Conservation (phyloP, 2,329 filamentous ascomycete genomes). For the Pseudopyricularia javanii region DNA sequence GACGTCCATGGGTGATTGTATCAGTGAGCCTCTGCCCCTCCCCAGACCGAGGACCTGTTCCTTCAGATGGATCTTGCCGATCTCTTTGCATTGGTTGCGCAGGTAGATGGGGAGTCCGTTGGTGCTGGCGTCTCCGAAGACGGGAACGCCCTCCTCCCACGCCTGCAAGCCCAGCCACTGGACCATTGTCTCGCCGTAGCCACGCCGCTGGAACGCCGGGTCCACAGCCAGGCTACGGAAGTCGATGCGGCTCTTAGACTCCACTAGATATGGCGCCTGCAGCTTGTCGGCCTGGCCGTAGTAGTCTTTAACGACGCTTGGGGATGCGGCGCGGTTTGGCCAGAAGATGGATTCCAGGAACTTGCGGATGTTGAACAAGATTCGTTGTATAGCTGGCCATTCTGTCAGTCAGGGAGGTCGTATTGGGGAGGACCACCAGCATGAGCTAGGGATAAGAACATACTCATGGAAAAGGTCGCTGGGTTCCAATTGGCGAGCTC, state of each 20-base stretch:
- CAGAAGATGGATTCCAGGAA: neutral
- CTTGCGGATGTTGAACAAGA: neutral
- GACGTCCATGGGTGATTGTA: too few relatives aligned
- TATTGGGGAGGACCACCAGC: too few relatives aligned
- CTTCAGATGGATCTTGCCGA: neutral
- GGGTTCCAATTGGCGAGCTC: neutral
- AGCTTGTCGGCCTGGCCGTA: neutral
- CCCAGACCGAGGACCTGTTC: neutral
- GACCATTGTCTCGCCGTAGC: neutral
- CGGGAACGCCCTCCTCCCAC: neutral
- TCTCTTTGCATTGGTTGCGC: neutral
- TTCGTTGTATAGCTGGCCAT: neutral
- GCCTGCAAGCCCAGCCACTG: neutral
- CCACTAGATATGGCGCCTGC: neutral
- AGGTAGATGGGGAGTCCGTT: neutral
- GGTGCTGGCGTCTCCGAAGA: neutral
- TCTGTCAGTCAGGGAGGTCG: too few relatives aligned
- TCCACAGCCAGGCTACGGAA: neutral
- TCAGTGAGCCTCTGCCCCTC: neutral
- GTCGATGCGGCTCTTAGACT: neutral
- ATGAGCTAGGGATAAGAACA: neutral
- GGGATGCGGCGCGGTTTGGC: neutral
- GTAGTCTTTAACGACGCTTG: neutral
- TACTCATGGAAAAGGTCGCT: neutral
- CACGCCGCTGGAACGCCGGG: neutral